These are phyloP conservation scores for Saccharum spontaneum DNA, from an alignment of 176 grass and related monocot species.

Conservation along the genomic window DNA sequence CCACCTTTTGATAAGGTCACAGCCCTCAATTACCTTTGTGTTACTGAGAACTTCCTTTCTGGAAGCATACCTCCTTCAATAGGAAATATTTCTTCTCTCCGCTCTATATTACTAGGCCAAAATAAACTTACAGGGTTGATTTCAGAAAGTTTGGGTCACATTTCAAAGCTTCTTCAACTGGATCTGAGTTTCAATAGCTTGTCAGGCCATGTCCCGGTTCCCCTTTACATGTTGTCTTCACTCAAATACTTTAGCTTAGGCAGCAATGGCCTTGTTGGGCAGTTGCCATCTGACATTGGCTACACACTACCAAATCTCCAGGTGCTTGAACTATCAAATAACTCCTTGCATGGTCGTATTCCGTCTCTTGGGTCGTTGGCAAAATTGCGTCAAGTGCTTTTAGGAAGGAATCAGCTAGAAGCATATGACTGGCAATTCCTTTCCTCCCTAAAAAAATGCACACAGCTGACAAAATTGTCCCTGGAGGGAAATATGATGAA, in stretches of 20 bases:
- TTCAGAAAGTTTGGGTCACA: constrained; percentile 2
- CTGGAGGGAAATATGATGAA: constrained; percentile 19
- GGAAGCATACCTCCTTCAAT: constrained; percentile 29
- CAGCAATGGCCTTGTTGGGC: constrained; percentile 32
- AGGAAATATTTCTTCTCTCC: constrained; percentile 28
- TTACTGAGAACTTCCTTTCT: constrained; percentile 28
- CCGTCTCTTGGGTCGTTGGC: neutral
- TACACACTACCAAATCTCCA: constrained; percentile 16
- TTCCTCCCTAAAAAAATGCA: constrained; percentile 21
- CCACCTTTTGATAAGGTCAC: neutral
- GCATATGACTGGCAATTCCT: constrained; percentile 32
- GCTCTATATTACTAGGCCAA: neutral
- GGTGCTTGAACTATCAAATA: constrained; percentile 24
- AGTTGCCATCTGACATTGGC: constrained; percentile 13
- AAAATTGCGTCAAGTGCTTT: neutral
- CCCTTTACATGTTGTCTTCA: constrained; percentile 19
- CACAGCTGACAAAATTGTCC: constrained; percentile 5
- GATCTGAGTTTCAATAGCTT: constrained; percentile 30
- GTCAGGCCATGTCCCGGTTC: constrained; percentile 2
- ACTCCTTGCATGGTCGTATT: constrained; percentile 2
- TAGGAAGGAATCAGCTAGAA: constrained; percentile 25
- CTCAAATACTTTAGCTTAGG: neutral
- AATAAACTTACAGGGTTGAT: neutral
- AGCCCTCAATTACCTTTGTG: neutral
- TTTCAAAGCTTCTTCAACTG: neutral